Evolutionary conservation across 2,329 filamentous ascomycete species (phyloP), one percentile per base, ranked within the genome.

Genomic region (Sporothrix luriei): DNA sequence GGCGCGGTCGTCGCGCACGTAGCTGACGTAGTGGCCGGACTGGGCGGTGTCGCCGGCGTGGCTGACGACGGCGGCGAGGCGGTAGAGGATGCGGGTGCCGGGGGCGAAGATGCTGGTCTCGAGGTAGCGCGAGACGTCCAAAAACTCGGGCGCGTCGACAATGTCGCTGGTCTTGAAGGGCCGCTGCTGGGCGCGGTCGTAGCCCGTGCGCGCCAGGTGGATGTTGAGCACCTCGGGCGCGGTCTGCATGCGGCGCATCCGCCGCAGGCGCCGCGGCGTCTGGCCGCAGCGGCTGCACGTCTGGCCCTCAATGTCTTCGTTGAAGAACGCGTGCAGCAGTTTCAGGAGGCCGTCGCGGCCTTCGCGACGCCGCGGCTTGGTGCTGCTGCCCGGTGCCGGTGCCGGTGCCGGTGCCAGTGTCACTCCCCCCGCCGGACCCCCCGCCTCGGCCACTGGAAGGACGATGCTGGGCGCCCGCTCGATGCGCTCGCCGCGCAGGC

Each of bases 111-210:
- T 64, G 48, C 71, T 68, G 14, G 61, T 72, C 68, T 73, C 72
- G 2, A 74, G 69, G 65, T 66, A 73, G 13, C 33, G 65, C 40
- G 71, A 66, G 13, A 74, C 67, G 46, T 74, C 73, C n/a, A 74
- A 54, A 26, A 55, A 69, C 67, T 71, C 69, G 26, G 68, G 66
- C 16, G 68, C 38, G 11, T 71, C 69, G 16, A 74, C 68, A 3
- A 29, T 10, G n/a, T 24, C 21, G 21, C 19, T 14, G 5, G 21
- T 46, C 66, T 70, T 73, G 59, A 26, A n/a, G 14, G 11, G 3
- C 7, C 1, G 7, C 0, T 2, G 2, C 14, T 3, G 1, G 0
- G 2, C 19, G 4, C 1, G n/a, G 43, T 66, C 48, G 2, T 5
- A 10, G 9, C 21, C 11, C 7, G 67, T 19, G 24, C 72, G 71